Base-by-base conservation (phyloP, 2,329 filamentous ascomycete genomes). In the Zymoseptoria passerinii region DNA sequence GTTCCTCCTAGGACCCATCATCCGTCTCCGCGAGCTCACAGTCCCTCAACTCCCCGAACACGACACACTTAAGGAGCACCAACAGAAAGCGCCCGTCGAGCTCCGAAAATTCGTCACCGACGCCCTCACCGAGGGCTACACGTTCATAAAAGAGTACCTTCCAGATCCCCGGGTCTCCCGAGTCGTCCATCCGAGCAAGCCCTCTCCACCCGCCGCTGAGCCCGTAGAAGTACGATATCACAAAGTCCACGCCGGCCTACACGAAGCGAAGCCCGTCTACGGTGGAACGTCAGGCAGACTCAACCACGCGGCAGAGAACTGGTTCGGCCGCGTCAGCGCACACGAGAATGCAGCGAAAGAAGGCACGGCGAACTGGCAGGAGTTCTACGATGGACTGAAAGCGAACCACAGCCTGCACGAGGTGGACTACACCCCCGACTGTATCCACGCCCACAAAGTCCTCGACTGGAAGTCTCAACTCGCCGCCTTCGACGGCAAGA, bases 241-340 rank as follows among this genome's bases (percentile, higher is more conserved):
- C 57, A 74, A 75, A 13, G 72, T 87, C 20, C 64, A 76, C 7
- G 72, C 73, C 1, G 69, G 73, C 40, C 77, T 78, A 29, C 72
- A 84, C 5, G 67, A 66, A 7, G 18, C 52, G 61, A 55, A 48
- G 55, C 18, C 48, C 53, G 40, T 10, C 58, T 35, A 13, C 50
- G 8, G 55, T 57, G 28, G 58, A 70, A n/a, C n/a, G n/a, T 73
- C 60, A 44, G 35, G 10, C 10, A 3, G 35, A 44, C 7, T 16
- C 35, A 16, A 16, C n/a, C 35, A 44, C 35, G 35, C 68, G 70
- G 54, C 67, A 29, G 85, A 88, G 72, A 79, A 77, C 18, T 90
- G 87, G 87, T 80, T 80, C 55, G 82, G 82, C 48, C 80, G 88
- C 57, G 79, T 79, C 50, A 87, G 83, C 68, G 73, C 81, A 49